Percentiles rank a stretch among this genome's conserved stretches.
phyloP scores from a whole-genome alignment of 2,329 filamentous ascomycete species.

The Pseudopithomyces chartarum region DNA sequence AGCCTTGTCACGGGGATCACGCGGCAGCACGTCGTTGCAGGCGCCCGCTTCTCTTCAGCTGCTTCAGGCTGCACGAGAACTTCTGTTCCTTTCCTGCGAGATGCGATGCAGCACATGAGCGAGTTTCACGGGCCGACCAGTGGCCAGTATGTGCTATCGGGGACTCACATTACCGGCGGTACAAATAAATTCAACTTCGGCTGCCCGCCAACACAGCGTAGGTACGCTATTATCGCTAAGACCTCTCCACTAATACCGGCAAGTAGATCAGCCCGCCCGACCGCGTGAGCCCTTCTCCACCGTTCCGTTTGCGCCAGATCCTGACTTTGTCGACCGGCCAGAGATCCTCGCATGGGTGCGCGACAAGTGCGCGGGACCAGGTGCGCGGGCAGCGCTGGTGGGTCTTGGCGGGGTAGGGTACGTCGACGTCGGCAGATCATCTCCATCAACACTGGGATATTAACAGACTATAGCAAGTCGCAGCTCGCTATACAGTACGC shows the following conservation, averaged over 20 bases:
- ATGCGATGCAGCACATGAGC: not conserved
- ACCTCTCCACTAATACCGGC: not conserved
- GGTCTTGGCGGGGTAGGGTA: conserved; percentile 32
- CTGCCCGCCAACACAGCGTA: conserved; percentile 2
- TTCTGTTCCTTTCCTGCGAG: not conserved
- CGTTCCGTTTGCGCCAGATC: no score
- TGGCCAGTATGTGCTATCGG: conserved; percentile 14
- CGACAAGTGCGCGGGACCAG: conserved; percentile 38
- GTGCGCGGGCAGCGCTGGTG: conserved; percentile 34
- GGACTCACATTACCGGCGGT: conserved; percentile 13
- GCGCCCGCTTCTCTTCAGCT: not conserved
- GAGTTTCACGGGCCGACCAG: conserved; percentile 10
- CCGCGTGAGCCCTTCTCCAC: conserved; percentile 26
- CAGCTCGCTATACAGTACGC: conserved; percentile 30
- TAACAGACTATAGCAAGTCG: no score
- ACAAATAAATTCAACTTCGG: conserved; percentile 17
- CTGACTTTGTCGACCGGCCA: no score
- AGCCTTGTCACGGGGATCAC: not conserved
- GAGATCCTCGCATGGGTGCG: conserved; percentile 29
- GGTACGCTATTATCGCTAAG: not conserved
- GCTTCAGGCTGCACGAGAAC: not conserved
- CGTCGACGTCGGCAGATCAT: not conserved
- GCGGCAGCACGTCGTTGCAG: not conserved
- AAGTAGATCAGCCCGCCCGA: not conserved
- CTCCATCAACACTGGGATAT: not conserved